Conservation (phyloP, 306 rosid species). For the Malus sylvestris region DNA sequence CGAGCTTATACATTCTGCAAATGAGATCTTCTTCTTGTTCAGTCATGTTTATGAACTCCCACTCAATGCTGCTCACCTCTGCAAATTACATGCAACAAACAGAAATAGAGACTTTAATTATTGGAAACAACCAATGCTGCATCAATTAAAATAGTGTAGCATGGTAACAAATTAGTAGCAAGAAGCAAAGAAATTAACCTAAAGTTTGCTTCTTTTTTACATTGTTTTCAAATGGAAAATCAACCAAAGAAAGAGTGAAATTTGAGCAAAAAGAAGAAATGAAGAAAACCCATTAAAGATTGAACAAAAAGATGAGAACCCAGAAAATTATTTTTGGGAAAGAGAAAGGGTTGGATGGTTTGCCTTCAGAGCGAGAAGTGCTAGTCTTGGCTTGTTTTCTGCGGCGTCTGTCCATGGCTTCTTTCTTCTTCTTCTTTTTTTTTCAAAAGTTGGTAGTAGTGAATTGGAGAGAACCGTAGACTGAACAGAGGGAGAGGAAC, state of each 20-base stretch:
- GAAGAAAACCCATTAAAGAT: background rate
- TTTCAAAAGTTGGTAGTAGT: background rate
- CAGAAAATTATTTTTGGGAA: conserved; percentile 1
- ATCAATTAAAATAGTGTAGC: background rate
- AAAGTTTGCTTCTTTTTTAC: background rate
- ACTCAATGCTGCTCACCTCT: conserved; percentile 57
- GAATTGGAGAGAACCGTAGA: background rate
- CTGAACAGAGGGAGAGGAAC: background rate
- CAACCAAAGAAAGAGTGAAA: background rate
- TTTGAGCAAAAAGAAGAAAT: background rate
- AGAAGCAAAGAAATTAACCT: background rate
- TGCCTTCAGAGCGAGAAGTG: conserved; percentile 32
- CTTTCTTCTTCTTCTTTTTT: background rate
- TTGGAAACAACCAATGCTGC: background rate
- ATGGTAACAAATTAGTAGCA: background rate
- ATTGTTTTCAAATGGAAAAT: background rate
- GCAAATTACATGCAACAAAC: conserved; percentile 8
- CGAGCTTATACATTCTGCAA: conserved; percentile 48
- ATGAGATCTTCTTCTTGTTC: conserved; percentile 57
- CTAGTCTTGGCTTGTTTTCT: conserved; percentile 27
- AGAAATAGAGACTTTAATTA: background rate
- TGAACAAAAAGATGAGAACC: background rate
- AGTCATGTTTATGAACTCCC: conserved; percentile 50
- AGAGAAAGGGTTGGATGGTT: background rate
- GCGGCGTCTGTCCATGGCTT: conserved; percentile 31